Conservation (phyloP, 2,329 filamentous ascomycete genomes). For the Epichloe gansuensis region DNA sequence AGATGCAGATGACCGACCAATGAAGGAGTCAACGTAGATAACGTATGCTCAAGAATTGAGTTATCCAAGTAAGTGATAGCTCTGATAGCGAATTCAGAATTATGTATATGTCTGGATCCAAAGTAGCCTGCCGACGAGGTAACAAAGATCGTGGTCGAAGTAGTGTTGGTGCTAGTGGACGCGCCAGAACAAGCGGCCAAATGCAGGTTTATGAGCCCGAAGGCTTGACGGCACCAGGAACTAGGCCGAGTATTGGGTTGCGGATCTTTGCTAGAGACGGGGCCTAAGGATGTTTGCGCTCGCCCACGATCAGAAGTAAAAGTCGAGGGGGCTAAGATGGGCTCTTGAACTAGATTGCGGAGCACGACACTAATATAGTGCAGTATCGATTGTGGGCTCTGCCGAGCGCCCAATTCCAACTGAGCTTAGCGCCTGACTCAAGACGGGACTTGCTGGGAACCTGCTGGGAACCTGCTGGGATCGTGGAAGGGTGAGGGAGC, state of each 20-base stretch:
- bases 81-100: background rate
- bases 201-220: slow-evolving; percentile 5
- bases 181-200: slow-evolving; percentile 4
- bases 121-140: background rate
- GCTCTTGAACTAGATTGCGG: slow-evolving; percentile 22
- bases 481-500: background rate
- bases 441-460: slow-evolving; percentile 11
- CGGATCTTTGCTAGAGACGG: slow-evolving; percentile 11
- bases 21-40: background rate
- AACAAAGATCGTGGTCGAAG: background rate
- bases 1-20: background rate
- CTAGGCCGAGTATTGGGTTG: slow-evolving; percentile 9
- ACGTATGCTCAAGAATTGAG: background rate
- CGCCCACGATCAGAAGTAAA: slow-evolving; percentile 13
- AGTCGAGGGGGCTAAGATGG: slow-evolving; percentile 13
- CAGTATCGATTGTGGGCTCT: slow-evolving; percentile 19
- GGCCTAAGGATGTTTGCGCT: slow-evolving; percentile 13
- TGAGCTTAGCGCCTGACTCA: slow-evolving; percentile 22
- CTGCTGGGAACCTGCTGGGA: slow-evolving; percentile 2
- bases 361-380: slow-evolving; percentile 28
- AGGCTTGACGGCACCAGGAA: slow-evolving; percentile 7
- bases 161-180: slow-evolving; percentile 5
- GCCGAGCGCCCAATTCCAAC: slow-evolving; percentile 21
- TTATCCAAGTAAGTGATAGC: background rate
- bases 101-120: background rate